These are phyloP conservation scores for Fusarium liriodendri DNA, from an alignment of 2,329 filamentous ascomycete genomes.

Conservation along the genomic window DNA sequence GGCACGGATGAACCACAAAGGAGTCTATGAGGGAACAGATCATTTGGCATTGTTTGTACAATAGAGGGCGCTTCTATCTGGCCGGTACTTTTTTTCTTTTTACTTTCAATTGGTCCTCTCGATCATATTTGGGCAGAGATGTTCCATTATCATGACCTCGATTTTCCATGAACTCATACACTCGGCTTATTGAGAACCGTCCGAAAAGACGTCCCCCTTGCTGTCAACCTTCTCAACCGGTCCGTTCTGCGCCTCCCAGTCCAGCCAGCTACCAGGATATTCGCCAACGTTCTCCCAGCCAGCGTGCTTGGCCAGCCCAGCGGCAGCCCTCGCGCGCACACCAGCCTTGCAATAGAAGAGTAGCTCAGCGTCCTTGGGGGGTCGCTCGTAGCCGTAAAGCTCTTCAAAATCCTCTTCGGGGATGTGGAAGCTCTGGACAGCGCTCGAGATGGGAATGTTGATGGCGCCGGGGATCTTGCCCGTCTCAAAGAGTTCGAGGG, in stretches of 20 bases:
- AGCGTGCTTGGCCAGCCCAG: constrained; percentile 78
- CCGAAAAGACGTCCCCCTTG: background rate
- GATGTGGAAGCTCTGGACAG: constrained; percentile 84
- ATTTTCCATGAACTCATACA: constrained; percentile 54
- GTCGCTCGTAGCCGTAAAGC: constrained; percentile 81
- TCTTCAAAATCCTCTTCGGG: constrained; percentile 83
- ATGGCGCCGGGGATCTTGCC: constrained; percentile 84
- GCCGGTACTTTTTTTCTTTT: constrained; percentile 4
- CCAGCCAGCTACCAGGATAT: constrained; percentile 81
- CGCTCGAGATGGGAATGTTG: constrained; percentile 83
- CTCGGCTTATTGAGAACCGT: constrained; percentile 41
- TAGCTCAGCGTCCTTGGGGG: constrained; percentile 64
- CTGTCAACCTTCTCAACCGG: constrained; percentile 51
- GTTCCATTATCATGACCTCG: background rate
- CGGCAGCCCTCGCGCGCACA: constrained; percentile 82
- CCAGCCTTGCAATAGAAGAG: constrained; percentile 96
- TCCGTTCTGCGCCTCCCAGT: constrained; percentile 83
- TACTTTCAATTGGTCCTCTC: background rate
- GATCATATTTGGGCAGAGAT: background rate
- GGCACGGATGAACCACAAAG: constrained; percentile 19
- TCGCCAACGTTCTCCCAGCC: constrained; percentile 80
- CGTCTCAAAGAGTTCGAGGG: constrained; percentile 69
- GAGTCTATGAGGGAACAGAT: constrained; percentile 22
- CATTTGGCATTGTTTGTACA: constrained; percentile 35
- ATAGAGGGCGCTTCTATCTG: constrained; percentile 37